phyloP scores from a whole-genome alignment of 225 moss, liverwort and hornwort species.

The Asterella californica region DNA sequence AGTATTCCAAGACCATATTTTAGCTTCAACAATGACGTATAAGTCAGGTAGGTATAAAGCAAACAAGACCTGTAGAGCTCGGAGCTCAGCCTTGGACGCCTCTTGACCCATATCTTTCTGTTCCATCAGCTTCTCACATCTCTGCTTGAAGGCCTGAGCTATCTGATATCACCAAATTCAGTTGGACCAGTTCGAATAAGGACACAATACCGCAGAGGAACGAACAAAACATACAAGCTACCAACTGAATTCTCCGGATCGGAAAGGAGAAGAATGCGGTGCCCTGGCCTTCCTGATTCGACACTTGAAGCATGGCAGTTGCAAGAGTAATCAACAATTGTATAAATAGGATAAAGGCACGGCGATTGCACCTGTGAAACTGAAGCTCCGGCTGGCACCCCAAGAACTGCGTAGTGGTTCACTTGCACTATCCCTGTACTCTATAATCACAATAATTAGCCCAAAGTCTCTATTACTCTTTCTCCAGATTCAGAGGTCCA shows the following conservation, averaged over 20 bases:
- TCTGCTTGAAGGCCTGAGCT: slow-evolving; percentile 30
- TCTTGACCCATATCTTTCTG: slow-evolving; percentile 19
- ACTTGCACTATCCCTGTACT: slow-evolving; percentile 35
- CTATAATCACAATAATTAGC: slow-evolving; percentile 10
- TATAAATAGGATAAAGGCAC: not conserved
- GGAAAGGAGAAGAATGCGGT: not conserved
- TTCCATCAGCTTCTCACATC: slow-evolving; percentile 35
- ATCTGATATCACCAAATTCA: slow-evolving; percentile 15
- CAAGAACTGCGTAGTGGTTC: slow-evolving; percentile 38
- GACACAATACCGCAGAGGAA: not conserved
- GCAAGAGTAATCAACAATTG: not conserved
- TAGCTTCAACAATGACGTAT: not conserved
- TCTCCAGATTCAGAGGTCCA: not conserved
- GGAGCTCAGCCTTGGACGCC: slow-evolving; percentile 19
- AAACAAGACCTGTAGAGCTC: slow-evolving; percentile 22
- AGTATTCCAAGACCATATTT: not conserved
- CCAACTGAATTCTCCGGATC: not conserved
- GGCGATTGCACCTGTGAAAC: slow-evolving; percentile 19
- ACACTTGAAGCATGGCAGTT: not conserved
- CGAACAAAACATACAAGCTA: not conserved
- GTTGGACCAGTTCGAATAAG: not conserved
- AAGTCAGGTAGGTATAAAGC: not conserved
- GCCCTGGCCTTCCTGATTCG: not conserved
- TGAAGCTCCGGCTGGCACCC: slow-evolving; percentile 31
- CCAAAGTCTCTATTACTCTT: not conserved